Percentiles rank a stretch among this genome's conserved stretches.
Conservation (phyloP, 2,329 filamentous ascomycete genomes). For the Allantophomopsis cytisporea region DNA sequence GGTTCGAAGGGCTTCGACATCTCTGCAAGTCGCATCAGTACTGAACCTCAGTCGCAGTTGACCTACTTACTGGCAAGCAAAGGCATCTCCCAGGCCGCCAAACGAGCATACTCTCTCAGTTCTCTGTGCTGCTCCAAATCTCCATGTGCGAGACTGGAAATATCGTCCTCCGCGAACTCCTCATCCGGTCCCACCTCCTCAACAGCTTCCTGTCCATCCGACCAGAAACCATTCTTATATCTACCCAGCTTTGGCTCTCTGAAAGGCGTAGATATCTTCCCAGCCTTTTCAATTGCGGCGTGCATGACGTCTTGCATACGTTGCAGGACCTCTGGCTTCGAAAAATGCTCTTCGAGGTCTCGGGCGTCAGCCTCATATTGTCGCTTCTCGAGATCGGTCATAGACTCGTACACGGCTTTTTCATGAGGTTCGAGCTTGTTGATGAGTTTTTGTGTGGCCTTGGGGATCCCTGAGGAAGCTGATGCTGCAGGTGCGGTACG, state of each 20-base stretch:
- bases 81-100: constrained; percentile 94
- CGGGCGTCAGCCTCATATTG: not conserved
- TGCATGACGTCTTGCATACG: constrained; percentile 2
- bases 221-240: constrained; percentile 18
- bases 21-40: constrained; percentile 34
- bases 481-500: not conserved
- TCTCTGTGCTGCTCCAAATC: constrained; percentile 73
- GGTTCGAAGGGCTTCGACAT: constrained; percentile 69
- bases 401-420: not conserved
- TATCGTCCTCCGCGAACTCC: constrained; percentile 68
- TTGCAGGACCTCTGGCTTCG: not conserved
- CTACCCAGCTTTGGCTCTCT: constrained; percentile 5
- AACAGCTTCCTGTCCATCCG: constrained; percentile 15
- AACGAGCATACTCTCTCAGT: constrained; percentile 3
- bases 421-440: not conserved
- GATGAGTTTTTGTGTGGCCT: not conserved
- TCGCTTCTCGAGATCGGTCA: not conserved
- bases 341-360: not conserved
- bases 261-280: not conserved
- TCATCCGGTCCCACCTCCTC: constrained; percentile 14
- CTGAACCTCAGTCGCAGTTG: not conserved
- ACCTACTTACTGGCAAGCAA: constrained; percentile 62
- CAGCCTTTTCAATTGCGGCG: not conserved
- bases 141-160: constrained; percentile 68
- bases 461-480: not conserved